Evolutionary conservation across 164 flowering plant genomes (phyloP).

Genomic region (Aristolochia fimbriata): DNA sequence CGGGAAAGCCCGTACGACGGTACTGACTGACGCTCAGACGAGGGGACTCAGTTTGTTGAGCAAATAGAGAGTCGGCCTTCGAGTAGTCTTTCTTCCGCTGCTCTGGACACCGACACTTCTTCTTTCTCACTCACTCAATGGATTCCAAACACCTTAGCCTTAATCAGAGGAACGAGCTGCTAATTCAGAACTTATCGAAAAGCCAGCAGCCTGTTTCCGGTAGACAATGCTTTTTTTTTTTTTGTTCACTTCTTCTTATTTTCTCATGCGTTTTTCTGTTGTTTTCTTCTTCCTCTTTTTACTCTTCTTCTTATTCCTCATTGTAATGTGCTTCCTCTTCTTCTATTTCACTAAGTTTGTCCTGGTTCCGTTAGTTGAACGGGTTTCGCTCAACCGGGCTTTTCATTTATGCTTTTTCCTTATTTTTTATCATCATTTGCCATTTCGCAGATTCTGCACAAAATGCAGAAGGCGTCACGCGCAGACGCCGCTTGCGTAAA

Average conservation of each 20-base stretch:
- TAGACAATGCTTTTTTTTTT: not conserved
- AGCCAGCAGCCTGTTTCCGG: constrained; percentile 10
- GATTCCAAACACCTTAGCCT: constrained; percentile 39
- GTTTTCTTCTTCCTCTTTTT: not conserved
- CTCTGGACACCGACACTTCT: too few species aligned
- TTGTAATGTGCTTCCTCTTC: not conserved
- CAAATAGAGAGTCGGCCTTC: too few species aligned
- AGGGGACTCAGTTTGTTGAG: too few species aligned
- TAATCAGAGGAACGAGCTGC: constrained; percentile 53
- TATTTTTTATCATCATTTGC: too few species aligned
- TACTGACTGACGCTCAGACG: too few species aligned
- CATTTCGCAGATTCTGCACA: constrained; percentile 9
- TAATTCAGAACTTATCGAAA: constrained; percentile 39
- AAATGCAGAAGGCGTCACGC: constrained; percentile 24
- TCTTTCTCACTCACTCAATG: not conserved
- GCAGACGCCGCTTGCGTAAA: constrained; percentile 48
- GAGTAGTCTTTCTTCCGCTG: too few species aligned
- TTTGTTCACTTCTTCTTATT: too few species aligned
- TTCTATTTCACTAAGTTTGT: not conserved
- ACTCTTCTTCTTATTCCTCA: too few species aligned
- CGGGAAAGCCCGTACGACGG: too few species aligned
- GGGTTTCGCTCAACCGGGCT: not conserved
- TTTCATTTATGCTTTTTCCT: not conserved
- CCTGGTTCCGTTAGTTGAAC: not conserved
- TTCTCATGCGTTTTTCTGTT: not conserved